Evolutionary conservation across 306 rosid genomes (phyloP).

Genomic region (Chamaecrista fasciculata): DNA sequence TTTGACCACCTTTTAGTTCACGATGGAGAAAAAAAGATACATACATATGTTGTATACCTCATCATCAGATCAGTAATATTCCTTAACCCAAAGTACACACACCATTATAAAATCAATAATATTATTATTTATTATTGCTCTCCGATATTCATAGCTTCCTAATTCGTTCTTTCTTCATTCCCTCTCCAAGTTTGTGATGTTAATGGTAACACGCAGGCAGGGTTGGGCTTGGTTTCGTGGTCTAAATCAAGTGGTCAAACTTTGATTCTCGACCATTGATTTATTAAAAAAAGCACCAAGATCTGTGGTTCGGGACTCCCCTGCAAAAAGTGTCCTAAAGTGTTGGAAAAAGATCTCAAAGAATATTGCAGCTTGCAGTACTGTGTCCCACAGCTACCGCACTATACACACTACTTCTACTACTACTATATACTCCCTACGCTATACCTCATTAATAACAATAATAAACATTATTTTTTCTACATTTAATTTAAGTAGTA

Average conservation of each 20-base stretch:
- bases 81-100: no score
- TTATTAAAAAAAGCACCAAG: constrained; percentile 20
- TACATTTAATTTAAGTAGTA: no score
- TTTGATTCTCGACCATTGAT: not conserved
- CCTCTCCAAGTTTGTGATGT: constrained; percentile 17
- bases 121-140: no score
- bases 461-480: no score
- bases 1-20: not conserved
- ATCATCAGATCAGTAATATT: no score
- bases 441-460: no score
- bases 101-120: no score
- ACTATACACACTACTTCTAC: no score
- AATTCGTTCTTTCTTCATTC: no score
- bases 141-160: no score
- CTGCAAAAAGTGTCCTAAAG: not conserved
- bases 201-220: not conserved
- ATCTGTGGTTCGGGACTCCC: not conserved
- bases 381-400: not conserved
- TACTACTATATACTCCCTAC: no score
- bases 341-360: not conserved
- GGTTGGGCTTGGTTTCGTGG: constrained; percentile 18
- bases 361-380: constrained; percentile 1
- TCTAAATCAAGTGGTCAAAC: constrained; percentile 18
- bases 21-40: constrained; percentile 7
- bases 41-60: no score